Conservation (phyloP, 1,139 yeast species). For the Pichia sp. region DNA sequence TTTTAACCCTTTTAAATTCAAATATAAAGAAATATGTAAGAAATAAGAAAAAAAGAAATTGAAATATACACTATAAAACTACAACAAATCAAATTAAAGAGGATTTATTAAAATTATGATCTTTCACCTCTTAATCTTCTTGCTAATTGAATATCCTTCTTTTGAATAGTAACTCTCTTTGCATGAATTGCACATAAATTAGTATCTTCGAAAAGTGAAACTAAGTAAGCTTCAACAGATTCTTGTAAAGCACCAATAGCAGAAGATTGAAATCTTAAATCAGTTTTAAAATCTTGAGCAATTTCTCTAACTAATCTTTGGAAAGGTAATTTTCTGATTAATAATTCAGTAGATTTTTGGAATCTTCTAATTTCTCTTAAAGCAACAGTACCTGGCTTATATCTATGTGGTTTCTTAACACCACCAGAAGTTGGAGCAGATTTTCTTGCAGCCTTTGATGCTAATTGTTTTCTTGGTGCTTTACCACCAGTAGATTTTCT, state of each 20-base stretch:
- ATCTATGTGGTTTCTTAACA: slow-evolving; percentile 99
- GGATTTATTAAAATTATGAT: slow-evolving; percentile 38
- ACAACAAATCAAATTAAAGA: neutral
- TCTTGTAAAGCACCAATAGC: slow-evolving; percentile 99
- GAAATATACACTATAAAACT: slow-evolving; percentile 4
- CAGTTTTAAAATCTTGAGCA: slow-evolving; percentile 97
- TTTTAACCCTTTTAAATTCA: too few species aligned
- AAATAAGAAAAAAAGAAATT: neutral
- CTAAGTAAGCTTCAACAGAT: slow-evolving; percentile 96
- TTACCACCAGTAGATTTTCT: slow-evolving; percentile 99
- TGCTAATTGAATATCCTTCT: slow-evolving; percentile 98
- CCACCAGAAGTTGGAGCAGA: slow-evolving; percentile 98
- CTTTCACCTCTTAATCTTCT: slow-evolving; percentile 99
- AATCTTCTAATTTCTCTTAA: slow-evolving; percentile 99
- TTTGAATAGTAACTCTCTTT: slow-evolving; percentile 98
- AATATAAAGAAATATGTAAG: too few species aligned
- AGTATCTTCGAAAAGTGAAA: slow-evolving; percentile 63
- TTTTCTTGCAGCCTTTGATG: slow-evolving; percentile 98
- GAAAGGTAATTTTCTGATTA: slow-evolving; percentile 97
- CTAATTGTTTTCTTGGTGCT: slow-evolving; percentile 99
- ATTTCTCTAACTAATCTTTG: slow-evolving; percentile 98
- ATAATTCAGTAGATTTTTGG: slow-evolving; percentile 95
- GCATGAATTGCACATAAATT: slow-evolving; percentile 99
- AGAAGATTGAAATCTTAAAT: slow-evolving; percentile 96
- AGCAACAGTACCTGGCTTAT: slow-evolving; percentile 99